Evolutionary conservation across 1,284 basidiomycete species (phyloP), one percentile per base, ranked within the genome.

Genomic region (Microbotryum saponariae): DNA sequence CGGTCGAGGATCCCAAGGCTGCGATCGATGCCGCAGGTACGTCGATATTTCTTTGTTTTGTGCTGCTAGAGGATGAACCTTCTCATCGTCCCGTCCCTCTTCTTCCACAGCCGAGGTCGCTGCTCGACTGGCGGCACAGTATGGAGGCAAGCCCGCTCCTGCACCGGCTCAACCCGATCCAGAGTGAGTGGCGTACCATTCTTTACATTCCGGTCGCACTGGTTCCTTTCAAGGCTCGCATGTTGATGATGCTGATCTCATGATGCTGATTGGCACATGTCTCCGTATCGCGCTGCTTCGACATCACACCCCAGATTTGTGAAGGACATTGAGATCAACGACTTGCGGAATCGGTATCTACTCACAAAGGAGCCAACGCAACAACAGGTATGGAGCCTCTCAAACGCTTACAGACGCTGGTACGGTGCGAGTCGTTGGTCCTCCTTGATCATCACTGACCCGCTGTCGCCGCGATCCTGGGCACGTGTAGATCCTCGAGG

Each of bases 261-360:
- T 14, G 37, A 42, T 42, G 14, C 37, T 42, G 37, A 42, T 6
- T 42, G 14, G 12, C 16, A 6, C 37, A 42, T 6, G 16, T 42
- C 37, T 42, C 37, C 37, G 12, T 6, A 18, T 18, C 37, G 12
- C 16, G 37, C 16, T 42, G 37, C 37, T 33, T 16, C n/a, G 25
- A 18, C 23, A 18, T n/a, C 2, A 29, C 25, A 14, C 51, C 29
- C 16, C 54, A 67, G 66, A 9, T 97, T 87, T 72, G 85, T 85
- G 18, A 83, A 89, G 71, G 91, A 97, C 75, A 90, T 98, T 64
- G 93, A 97, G 75, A 96, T 98, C 76, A 97, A 98, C 76, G 96
- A 98, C 77, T 81, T 94, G 61, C 80, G 93, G 71, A 98, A 98
- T 77, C 82, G 94, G 63, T 98, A 98, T 76, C 79, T 97, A 74